Percentiles rank a stretch among this genome's conserved stretches.
Conservation (phyloP, 108 stramenopile species). For the Cyclostephanos invisitatus region DNA sequence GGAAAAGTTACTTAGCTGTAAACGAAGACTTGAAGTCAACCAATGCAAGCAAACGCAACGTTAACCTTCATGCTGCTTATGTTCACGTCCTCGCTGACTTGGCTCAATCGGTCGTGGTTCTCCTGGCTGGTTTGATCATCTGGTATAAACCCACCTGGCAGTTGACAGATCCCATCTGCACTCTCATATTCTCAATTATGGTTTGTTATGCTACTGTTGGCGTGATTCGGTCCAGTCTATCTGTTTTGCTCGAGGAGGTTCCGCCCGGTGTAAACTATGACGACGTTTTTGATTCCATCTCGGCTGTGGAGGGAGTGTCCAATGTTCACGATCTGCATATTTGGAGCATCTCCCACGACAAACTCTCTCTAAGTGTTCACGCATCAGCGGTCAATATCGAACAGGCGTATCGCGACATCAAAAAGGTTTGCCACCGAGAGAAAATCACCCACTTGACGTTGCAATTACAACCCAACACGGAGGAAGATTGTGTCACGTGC, state of each 20-base stretch:
- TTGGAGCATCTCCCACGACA: conserved; percentile 82
- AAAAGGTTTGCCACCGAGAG: conserved; percentile 29
- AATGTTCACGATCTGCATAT: conserved; percentile 93
- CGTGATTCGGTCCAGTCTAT: conserved; percentile 63
- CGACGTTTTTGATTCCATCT: conserved; percentile 61
- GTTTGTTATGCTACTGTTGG: conserved; percentile 85
- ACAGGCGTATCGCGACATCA: conserved; percentile 41
- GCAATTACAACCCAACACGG: conserved; percentile 56
- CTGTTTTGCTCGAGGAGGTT: conserved; percentile 90
- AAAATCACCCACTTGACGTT: conserved; percentile 70
- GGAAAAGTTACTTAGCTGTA: conserved; percentile 11
- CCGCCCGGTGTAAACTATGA: conserved; percentile 78
- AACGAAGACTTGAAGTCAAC: conserved; percentile 15
- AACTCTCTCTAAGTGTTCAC: conserved; percentile 63
- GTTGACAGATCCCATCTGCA: conserved; percentile 91
- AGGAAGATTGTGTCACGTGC: conserved; percentile 59
- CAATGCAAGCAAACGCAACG: conserved; percentile 51
- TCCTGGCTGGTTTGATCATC: conserved; percentile 89
- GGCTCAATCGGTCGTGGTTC: conserved; percentile 88
- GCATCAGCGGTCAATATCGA: conserved; percentile 38
- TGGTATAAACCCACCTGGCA: conserved; percentile 86
- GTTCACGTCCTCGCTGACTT: conserved; percentile 95
- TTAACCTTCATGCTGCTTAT: conserved; percentile 92
- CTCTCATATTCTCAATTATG: conserved; percentile 87
- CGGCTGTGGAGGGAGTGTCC: conserved; percentile 57